Conservation (phyloP, 495 filamentous ascomycete genomes). For the Elaphomyces granulatus region DNA sequence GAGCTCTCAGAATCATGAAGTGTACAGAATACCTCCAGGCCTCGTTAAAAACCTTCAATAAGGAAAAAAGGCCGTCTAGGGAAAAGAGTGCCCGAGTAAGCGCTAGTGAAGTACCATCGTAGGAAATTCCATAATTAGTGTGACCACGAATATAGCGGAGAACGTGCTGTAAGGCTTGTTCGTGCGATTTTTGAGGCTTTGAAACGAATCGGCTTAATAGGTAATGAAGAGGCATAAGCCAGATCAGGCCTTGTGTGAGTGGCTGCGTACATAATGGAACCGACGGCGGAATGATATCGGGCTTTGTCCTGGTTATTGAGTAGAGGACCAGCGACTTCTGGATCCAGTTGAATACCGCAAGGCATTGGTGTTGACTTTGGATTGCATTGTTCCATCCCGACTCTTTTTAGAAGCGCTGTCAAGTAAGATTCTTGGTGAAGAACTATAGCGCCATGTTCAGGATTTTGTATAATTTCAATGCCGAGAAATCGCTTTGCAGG, state of each 20-base stretch:
- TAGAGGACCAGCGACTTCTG: background rate
- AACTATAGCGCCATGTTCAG: background rate
- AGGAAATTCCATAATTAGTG: no score
- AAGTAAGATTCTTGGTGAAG: background rate
- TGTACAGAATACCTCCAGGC: no score
- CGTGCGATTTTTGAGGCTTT: no score
- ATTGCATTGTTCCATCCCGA: no score
- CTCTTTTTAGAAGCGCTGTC: background rate
- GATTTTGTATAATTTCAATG: background rate
- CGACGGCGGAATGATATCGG: conserved; percentile 5
- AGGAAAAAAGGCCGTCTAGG: no score
- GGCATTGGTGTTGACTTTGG: background rate
- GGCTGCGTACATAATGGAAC: conserved; percentile 15
- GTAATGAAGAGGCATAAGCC: conserved; percentile 9
- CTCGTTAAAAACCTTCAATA: no score
- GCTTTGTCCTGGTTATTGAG: background rate
- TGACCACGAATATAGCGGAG: no score
- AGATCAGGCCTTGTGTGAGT: conserved; percentile 13
- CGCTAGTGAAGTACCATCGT: conserved; percentile 6
- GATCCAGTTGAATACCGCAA: background rate
- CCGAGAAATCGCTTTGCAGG: background rate
- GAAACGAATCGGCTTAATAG: no score
- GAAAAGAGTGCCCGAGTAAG: no score
- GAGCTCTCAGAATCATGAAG: no score
- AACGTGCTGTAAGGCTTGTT: no score